phyloP scores from a whole-genome alignment of 148 eudicot genomes.

The Limonium bicolor region DNA sequence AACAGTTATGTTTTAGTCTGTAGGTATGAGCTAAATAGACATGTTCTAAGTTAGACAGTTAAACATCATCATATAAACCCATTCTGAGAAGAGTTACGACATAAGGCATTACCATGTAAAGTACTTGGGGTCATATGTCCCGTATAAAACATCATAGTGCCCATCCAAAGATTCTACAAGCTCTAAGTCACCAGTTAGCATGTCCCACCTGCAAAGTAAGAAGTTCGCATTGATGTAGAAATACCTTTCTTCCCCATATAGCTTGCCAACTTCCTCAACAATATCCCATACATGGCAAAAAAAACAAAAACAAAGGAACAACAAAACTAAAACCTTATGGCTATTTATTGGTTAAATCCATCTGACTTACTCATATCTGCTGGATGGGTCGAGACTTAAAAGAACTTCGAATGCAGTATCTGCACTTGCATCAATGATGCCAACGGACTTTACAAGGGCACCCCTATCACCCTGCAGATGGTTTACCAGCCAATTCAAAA shows the following conservation, averaged over 20 bases:
- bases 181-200: constrained; percentile 72
- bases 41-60: neutral
- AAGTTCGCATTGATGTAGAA: neutral
- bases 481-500: constrained; percentile 2
- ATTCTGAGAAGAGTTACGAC: neutral
- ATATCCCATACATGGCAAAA: neutral
- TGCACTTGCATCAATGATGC: constrained; percentile 60
- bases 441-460: constrained; percentile 85
- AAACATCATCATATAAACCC: too few relatives aligned
- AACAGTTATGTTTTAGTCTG: neutral
- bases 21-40: neutral
- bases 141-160: constrained; percentile 82
- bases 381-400: constrained; percentile 47
- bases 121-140: constrained; percentile 54
- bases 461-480: constrained; percentile 43
- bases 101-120: constrained; percentile 38
- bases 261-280: neutral
- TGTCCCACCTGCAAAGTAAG: constrained; percentile 68
- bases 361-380: constrained; percentile 75
- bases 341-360: neutral
- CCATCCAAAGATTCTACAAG: constrained; percentile 63
- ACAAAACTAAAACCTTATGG: neutral
- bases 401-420: constrained; percentile 74
- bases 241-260: neutral
- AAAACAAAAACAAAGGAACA: neutral